phyloP scores from a whole-genome alignment of 306 rosid species.

The Fragaria iinumae region DNA sequence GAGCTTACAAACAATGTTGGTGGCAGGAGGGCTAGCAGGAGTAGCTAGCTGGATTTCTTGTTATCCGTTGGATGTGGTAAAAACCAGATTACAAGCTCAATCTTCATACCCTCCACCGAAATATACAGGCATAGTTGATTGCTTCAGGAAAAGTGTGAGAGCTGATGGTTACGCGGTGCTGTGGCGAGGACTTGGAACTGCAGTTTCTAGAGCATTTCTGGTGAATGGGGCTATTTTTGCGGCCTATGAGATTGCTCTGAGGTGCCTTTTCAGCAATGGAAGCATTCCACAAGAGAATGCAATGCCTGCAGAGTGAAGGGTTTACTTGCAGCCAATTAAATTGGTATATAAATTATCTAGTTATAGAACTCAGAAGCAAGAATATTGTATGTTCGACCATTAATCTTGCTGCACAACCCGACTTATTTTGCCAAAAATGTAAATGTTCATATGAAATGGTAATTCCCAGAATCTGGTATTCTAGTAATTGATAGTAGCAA shows the following conservation, averaged over 20 bases:
- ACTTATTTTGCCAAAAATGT: neutral
- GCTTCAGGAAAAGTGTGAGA: conserved; percentile 54
- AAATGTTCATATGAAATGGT: neutral
- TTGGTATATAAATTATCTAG: neutral
- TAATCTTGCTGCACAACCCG: neutral
- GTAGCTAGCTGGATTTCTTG: conserved; percentile 81
- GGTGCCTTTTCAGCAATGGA: conserved; percentile 50
- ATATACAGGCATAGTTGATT: conserved; percentile 63
- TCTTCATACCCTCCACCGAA: conserved; percentile 38
- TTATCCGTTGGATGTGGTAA: conserved; percentile 76
- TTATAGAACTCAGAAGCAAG: neutral
- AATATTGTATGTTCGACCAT: neutral
- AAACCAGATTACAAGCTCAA: conserved; percentile 76
- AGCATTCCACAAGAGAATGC: conserved; percentile 40
- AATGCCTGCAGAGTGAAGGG: conserved; percentile 9
- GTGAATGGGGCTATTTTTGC: conserved; percentile 82
- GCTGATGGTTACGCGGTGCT: conserved; percentile 61
- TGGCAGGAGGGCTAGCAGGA: conserved; percentile 80
- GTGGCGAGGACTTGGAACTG: conserved; percentile 81
- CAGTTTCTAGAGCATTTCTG: conserved; percentile 71
- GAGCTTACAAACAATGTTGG: conserved; percentile 57
- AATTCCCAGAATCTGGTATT: neutral
- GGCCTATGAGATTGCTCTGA: conserved; percentile 73
- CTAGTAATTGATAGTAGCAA: neutral
- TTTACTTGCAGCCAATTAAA: neutral